Evolutionary conservation across 2,329 filamentous ascomycete species (phyloP), one percentile per base, ranked within the genome.

Genomic region (Periconia sp.): DNA sequence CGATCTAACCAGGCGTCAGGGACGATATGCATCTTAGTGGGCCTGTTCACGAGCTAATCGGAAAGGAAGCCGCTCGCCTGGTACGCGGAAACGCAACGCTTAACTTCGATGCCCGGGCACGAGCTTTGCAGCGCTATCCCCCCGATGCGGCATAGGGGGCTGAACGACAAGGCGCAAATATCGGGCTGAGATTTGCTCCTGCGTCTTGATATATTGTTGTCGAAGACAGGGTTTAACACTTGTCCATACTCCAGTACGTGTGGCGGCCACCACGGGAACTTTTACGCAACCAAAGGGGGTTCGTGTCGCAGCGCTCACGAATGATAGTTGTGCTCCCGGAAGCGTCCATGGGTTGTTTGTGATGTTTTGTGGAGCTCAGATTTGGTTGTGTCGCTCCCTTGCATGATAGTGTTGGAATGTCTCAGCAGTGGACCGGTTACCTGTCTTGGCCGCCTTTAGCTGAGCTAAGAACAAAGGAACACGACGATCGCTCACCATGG

Each of bases 391-490:
- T 67, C 57, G 55, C 60, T 60, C 65, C 71, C 71, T 74, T 74
- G 67, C 71, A 69, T 71, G 55, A 53, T 49, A 57, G 56, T 50
- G 58, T 56, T 63, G 63, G 64, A 68, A 70, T 73, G 72, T 74
- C 67, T 73, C 59, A 64, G 50, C 45, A 52, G 55, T 56, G 53
- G 60, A 61, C 57, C 55, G 59, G 56, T 56, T 43, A 47, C 54
- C 42, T 59, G 63, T 62, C 65, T 69, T 66, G 60, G 64, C 70
- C 70, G 66, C 59, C 69, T 69, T 56, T 55, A 63, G 69, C 53
- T 37, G 33, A 37, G 33, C 33, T 37, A 11, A 59, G 65, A 68
- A 74, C 70, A 73, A 74, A 73, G 71, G 69, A 73, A 64, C 46
- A 55, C 48, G 45, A 45, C 53, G 61, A 63, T 62, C 60, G 61